phyloP scores from a whole-genome alignment of 1,139 yeast genomes.

The Debaryomycetaceae sp. region DNA sequence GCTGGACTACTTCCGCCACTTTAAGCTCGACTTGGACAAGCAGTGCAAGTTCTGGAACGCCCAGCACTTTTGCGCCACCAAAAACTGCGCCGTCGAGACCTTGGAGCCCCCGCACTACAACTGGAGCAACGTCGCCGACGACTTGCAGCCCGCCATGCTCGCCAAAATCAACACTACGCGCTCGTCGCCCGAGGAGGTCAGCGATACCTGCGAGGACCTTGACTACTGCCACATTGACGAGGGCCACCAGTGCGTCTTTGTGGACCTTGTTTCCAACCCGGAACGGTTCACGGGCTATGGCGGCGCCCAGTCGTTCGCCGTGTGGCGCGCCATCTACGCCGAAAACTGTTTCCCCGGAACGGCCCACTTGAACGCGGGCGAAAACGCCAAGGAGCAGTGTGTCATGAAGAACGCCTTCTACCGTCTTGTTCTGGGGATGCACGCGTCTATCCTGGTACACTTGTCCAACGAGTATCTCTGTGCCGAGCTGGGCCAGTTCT shows the following conservation, averaged over 20 bases:
- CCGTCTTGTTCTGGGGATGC: constrained; percentile 85
- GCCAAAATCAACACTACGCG: constrained; percentile 35
- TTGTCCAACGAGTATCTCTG: constrained; percentile 76
- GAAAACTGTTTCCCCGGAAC: constrained; percentile 77
- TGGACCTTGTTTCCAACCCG: constrained; percentile 78
- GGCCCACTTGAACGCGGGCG: constrained; percentile 25
- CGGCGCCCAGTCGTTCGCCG: constrained; percentile 82
- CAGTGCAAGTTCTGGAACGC: constrained; percentile 85
- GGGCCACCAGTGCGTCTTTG: constrained; percentile 59
- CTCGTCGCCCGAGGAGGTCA: constrained; percentile 12
- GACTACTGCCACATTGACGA: constrained; percentile 59
- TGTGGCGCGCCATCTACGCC: constrained; percentile 87
- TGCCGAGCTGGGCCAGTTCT: constrained; percentile 67
- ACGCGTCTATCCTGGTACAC: constrained; percentile 91
- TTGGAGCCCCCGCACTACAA: constrained; percentile 32
- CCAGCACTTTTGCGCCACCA: constrained; percentile 80
- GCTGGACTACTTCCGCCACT: constrained; percentile 73
- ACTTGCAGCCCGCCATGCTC: constrained; percentile 62
- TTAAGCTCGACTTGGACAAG: constrained; percentile 75
- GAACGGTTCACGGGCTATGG: constrained; percentile 96
- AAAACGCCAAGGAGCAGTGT: constrained; percentile 41
- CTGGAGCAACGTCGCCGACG: constrained; percentile 54
- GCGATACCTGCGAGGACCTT: constrained; percentile 19
- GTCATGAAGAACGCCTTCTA: constrained; percentile 80
- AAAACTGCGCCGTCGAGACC: constrained; percentile 89